Conservation (phyloP, 1,284 basidiomycete genomes). For the Apiotrichum akiyoshidainum region DNA sequence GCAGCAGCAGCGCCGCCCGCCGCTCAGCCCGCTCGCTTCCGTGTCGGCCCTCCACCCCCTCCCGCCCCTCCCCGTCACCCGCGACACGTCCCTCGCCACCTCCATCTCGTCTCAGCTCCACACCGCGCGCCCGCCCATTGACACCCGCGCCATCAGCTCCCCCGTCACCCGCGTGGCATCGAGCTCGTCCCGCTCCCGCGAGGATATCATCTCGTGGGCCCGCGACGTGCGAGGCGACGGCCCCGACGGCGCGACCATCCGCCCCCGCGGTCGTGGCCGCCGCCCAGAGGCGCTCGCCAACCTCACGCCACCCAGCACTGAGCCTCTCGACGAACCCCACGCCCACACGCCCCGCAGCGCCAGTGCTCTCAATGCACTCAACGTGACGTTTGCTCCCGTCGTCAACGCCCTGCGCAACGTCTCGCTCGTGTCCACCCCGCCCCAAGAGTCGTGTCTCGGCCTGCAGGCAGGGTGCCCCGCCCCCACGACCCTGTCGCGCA, state of each 20-base stretch:
- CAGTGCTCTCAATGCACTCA: conserved; percentile 27
- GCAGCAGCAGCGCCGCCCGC: neutral
- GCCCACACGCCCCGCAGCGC: conserved; percentile 14
- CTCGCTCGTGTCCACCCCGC: conserved; percentile 1
- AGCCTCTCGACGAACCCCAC: conserved; percentile 17
- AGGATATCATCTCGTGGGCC: conserved; percentile 48
- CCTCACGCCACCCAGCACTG: conserved; percentile 16
- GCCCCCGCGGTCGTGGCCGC: conserved; percentile 8
- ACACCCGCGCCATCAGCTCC: conserved; percentile 6
- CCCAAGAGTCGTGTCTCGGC: conserved; percentile 14
- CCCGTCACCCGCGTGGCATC: conserved; percentile 40
- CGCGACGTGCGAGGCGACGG: conserved; percentile 31
- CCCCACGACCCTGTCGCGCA: conserved; percentile 31
- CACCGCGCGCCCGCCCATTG: conserved; percentile 15
- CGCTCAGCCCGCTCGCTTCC: neutral
- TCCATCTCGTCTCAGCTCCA: conserved; percentile 19
- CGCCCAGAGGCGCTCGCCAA: conserved; percentile 12
- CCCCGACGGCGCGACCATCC: conserved; percentile 15
- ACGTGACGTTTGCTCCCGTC: conserved; percentile 29
- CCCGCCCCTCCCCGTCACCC: conserved; percentile 8
- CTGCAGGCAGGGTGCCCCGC: conserved; percentile 29
- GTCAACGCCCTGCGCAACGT: conserved; percentile 38
- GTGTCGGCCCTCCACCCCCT: conserved; percentile 1
- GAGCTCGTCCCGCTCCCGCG: conserved; percentile 41
- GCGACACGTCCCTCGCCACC: conserved; percentile 4